Percentiles rank a stretch among this genome's conserved stretches.
These are phyloP conservation scores for Ophiocordyceps camponoti-saundersi DNA, from an alignment of 2,329 filamentous ascomycete species.

Conservation along the genomic window DNA sequence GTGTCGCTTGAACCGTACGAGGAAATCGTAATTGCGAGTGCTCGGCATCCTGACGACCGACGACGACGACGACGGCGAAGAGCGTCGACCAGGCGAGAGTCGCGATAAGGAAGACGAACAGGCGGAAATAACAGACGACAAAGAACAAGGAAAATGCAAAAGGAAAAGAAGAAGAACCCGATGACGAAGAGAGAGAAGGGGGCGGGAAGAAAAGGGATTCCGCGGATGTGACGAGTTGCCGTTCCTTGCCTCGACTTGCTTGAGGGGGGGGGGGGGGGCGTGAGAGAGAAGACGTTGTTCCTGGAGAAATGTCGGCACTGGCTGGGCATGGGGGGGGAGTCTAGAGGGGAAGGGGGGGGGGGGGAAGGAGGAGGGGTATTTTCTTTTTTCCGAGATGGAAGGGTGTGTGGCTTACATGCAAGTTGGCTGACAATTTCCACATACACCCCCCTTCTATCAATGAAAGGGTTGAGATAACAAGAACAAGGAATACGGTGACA, in stretches of 20 bases:
- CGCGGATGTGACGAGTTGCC: neutral
- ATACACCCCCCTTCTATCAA: neutral
- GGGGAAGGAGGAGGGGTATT: neutral
- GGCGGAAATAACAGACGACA: too few relatives aligned
- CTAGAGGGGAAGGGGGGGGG: neutral
- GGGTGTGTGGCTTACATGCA: neutral
- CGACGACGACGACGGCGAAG: neutral
- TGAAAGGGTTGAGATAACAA: neutral
- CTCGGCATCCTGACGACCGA: constrained; percentile 57
- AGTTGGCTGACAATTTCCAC: neutral
- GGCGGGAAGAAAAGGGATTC: too few relatives aligned
- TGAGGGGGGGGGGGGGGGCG: neutral
- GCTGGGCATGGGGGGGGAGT: neutral
- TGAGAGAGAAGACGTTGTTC: neutral
- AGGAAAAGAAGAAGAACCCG: too few relatives aligned
- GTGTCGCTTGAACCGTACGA: constrained; percentile 41
- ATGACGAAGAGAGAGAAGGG: too few relatives aligned
- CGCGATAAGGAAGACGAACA: too few relatives aligned
- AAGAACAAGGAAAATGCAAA: too few relatives aligned
- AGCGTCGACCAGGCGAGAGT: neutral
- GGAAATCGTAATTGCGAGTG: constrained; percentile 97
- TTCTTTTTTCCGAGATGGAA: neutral
- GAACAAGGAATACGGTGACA: neutral
- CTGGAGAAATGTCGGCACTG: neutral
- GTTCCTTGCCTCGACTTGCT: neutral